phyloP scores from a whole-genome alignment of 495 filamentous ascomycete species.

The Penicillium egyptiacum region DNA sequence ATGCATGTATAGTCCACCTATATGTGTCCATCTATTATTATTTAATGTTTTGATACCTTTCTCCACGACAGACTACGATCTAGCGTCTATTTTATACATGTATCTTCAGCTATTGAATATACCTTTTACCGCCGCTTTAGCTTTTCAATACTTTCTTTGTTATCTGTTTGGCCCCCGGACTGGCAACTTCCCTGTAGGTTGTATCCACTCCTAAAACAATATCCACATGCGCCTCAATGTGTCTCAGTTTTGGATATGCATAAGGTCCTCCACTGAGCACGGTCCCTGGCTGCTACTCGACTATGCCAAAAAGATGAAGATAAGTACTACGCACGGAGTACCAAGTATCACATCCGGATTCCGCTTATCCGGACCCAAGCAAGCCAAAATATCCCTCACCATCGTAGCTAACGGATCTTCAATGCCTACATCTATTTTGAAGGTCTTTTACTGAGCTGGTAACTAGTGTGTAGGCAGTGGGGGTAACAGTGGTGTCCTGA shows the following conservation, averaged over 20 bases:
- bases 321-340: too few relatives aligned
- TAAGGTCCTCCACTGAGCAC: neutral
- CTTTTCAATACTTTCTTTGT: neutral
- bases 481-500: too few relatives aligned
- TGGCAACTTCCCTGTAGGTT: neutral
- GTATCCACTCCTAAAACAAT: neutral
- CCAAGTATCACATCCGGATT: too few relatives aligned
- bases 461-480: too few relatives aligned
- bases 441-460: too few relatives aligned
- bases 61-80: conserved; percentile 31
- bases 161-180: neutral
- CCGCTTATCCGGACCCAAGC: too few relatives aligned
- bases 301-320: too few relatives aligned
- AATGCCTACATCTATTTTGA: too few relatives aligned
- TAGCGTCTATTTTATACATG: conserved; percentile 19
- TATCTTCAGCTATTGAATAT: conserved; percentile 20
- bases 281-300: neutral
- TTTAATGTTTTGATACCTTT: conserved; percentile 33
- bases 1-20: conserved; percentile 18
- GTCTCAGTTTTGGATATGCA: neutral
- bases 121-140: conserved; percentile 4
- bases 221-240: neutral
- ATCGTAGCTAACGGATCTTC: too few relatives aligned
- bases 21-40: conserved; percentile 21
- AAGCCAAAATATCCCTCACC: too few relatives aligned